A percentile compares a stretch with the other conserved stretches of the same genome.
Conservation (phyloP, 768 basidiomycete genomes). For the Tricholoma saponaceum region DNA sequence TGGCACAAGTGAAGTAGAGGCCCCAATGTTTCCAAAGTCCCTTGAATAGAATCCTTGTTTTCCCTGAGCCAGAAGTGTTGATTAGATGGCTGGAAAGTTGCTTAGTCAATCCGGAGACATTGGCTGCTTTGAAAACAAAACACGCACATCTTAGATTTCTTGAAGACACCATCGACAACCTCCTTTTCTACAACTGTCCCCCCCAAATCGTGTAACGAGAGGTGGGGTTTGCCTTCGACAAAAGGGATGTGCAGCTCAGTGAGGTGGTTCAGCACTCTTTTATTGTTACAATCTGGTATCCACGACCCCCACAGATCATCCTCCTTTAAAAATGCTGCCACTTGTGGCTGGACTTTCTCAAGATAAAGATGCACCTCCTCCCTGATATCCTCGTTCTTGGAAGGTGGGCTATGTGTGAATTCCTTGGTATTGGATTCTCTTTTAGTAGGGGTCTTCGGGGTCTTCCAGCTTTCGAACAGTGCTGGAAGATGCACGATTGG, state of each 20-base stretch:
- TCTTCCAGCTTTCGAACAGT: background rate
- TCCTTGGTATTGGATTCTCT: background rate
- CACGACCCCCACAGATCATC: background rate
- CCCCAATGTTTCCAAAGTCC: background rate
- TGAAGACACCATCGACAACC: background rate
- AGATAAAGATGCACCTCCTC: background rate
- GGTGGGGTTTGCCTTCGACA: background rate
- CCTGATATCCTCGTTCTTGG: background rate
- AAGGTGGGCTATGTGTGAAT: background rate
- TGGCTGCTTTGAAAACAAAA: background rate
- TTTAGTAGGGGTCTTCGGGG: background rate
- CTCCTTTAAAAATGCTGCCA: background rate
- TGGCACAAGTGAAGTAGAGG: background rate
- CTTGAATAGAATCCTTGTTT: background rate
- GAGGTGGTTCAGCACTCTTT: background rate
- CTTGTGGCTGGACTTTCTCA: background rate
- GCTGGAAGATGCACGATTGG: background rate
- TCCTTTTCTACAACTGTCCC: background rate
- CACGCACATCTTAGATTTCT: background rate
- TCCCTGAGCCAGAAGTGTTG: background rate
- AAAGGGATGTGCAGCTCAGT: background rate
- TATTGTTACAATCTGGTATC: background rate
- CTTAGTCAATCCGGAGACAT: background rate
- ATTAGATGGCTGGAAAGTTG: background rate
- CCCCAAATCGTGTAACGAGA: background rate